These are phyloP conservation scores for Phytopythium vexans DNA, from an alignment of 352 stramenopile genomes.

Conservation along the genomic window DNA sequence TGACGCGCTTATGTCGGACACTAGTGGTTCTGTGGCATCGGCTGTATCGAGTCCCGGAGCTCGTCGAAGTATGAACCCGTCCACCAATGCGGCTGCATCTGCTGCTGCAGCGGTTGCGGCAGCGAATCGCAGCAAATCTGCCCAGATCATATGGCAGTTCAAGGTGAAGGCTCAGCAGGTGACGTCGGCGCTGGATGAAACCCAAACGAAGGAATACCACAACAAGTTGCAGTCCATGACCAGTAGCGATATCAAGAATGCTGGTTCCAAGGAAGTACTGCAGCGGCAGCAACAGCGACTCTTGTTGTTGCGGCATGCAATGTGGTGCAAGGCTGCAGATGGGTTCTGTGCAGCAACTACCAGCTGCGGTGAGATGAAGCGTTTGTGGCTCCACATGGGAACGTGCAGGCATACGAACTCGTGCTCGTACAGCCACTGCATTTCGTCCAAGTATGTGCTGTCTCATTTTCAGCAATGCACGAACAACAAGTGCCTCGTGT, in stretches of 20 bases:
- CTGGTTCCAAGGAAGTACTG: slow-evolving; percentile 92
- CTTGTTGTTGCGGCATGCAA: slow-evolving; percentile 95
- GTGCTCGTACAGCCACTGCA: slow-evolving; percentile 97
- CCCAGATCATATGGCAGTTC: slow-evolving; percentile 82
- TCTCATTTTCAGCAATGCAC: slow-evolving; percentile 99
- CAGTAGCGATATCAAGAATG: slow-evolving; percentile 63
- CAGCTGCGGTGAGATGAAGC: slow-evolving; percentile 98
- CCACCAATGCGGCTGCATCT: slow-evolving; percentile 19
- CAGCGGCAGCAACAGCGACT: slow-evolving; percentile 98
- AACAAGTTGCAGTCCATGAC: slow-evolving; percentile 85
- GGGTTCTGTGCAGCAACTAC: slow-evolving; percentile 92
- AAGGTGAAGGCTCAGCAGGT: slow-evolving; percentile 75
- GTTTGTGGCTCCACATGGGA: slow-evolving; percentile 98
- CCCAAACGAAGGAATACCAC: slow-evolving; percentile 78
- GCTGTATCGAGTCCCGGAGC: background rate
- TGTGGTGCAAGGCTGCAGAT: slow-evolving; percentile 96
- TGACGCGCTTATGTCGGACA: slow-evolving; percentile 44
- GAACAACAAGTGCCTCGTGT: slow-evolving; percentile 96
- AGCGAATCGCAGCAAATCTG: slow-evolving; percentile 62
- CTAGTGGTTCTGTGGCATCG: background rate
- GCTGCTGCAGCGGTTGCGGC: slow-evolving; percentile 19
- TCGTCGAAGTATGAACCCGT: slow-evolving; percentile 2
- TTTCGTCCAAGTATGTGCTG: slow-evolving; percentile 98
- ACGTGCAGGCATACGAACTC: slow-evolving; percentile 96
- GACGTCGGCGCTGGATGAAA: slow-evolving; percentile 76